Conservation (phyloP, 768 basidiomycete genomes). For the Suillus occidentalis region DNA sequence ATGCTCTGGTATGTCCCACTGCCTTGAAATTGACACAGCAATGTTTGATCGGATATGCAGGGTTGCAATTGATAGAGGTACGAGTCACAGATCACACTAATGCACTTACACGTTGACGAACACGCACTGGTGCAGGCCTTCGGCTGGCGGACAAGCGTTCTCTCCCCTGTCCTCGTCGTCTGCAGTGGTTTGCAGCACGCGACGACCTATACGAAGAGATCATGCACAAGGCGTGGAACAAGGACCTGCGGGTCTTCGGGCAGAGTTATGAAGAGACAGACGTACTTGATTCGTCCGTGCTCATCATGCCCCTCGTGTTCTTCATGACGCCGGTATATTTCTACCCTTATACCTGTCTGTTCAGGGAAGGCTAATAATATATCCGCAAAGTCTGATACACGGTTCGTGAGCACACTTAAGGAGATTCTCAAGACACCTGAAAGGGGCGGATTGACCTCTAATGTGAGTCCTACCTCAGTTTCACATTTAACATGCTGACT, state of each 20-base stretch:
- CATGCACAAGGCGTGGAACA: slow-evolving; percentile 86
- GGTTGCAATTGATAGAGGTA: slow-evolving; percentile 94
- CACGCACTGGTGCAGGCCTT: slow-evolving; percentile 47
- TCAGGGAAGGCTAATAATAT: neutral
- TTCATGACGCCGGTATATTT: slow-evolving; percentile 75
- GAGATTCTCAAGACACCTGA: slow-evolving; percentile 85
- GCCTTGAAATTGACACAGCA: neutral
- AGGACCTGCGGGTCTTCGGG: slow-evolving; percentile 64
- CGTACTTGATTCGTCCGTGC: slow-evolving; percentile 81
- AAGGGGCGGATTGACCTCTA: slow-evolving; percentile 87
- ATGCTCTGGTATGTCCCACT: slow-evolving; percentile 76
- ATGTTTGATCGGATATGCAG: slow-evolving; percentile 37
- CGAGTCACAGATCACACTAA: neutral
- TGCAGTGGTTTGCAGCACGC: slow-evolving; percentile 71
- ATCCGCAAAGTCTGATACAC: slow-evolving; percentile 67
- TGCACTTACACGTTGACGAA: neutral
- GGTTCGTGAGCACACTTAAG: slow-evolving; percentile 84
- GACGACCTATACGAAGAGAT: slow-evolving; percentile 92
- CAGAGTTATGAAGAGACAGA: slow-evolving; percentile 90
- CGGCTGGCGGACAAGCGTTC: slow-evolving; percentile 95
- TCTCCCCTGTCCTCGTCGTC: slow-evolving; percentile 76
- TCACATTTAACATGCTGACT: slow-evolving; percentile 6
- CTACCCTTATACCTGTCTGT: neutral
- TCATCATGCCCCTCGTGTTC: slow-evolving; percentile 93
- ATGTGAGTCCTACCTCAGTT: slow-evolving; percentile 40